These are phyloP conservation scores for Gymnopus androsaceus DNA, from an alignment of 1,284 basidiomycete genomes.

Conservation along the genomic window DNA sequence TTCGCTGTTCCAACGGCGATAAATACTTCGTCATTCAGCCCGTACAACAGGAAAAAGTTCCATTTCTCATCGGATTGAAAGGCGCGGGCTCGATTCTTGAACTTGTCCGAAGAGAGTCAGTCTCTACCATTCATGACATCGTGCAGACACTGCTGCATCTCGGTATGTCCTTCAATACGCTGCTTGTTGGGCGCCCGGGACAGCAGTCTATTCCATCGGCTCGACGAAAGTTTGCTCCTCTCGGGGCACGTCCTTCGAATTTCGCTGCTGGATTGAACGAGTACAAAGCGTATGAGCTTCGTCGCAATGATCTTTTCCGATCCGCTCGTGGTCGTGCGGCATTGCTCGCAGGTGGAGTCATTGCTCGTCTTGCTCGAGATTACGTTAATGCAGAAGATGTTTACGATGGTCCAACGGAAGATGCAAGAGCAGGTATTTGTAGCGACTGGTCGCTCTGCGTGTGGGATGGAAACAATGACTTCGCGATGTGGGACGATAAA, in stretches of 20 bases:
- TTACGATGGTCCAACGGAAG: slow-evolving; percentile 6
- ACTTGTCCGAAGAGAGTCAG: slow-evolving; percentile 11
- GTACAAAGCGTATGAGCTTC: slow-evolving; percentile 5
- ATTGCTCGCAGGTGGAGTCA: slow-evolving; percentile 11
- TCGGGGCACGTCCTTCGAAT: neutral
- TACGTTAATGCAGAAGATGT: slow-evolving; percentile 8
- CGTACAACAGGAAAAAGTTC: neutral
- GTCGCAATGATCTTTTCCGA: slow-evolving; percentile 8
- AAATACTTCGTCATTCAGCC: neutral
- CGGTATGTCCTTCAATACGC: slow-evolving; percentile 8
- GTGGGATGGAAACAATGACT: neutral
- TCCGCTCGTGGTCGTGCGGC: slow-evolving; percentile 12
- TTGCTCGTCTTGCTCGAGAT: slow-evolving; percentile 11
- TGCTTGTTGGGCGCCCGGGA: neutral
- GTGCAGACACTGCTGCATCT: neutral
- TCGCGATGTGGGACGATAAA: slow-evolving; percentile 10
- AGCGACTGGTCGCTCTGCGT: too few relatives aligned
- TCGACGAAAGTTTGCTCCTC: neutral
- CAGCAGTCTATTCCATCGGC: neutral
- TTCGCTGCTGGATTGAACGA: neutral
- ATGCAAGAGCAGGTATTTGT: neutral
- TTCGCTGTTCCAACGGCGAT: too few relatives aligned
- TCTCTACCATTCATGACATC: slow-evolving; percentile 2
- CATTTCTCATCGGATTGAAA: neutral
- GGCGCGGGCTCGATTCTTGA: slow-evolving; percentile 10